These are phyloP conservation scores for Hysterium pulicare DNA, from an alignment of 2,329 filamentous ascomycete species.

Conservation along the genomic window DNA sequence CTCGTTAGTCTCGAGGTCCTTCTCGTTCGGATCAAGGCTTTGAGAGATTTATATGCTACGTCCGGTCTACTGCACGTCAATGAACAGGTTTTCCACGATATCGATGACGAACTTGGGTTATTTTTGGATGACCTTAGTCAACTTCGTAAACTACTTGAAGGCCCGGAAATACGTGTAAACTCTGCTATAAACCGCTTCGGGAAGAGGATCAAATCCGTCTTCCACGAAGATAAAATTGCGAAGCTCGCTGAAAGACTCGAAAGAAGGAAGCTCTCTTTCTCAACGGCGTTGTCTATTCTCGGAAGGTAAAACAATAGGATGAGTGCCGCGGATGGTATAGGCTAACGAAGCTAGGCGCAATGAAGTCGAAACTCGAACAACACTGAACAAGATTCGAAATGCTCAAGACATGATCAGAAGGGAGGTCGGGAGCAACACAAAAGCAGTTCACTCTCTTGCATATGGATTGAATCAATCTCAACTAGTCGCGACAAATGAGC, in stretches of 20 bases:
- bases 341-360: neutral
- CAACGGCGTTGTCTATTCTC: neutral
- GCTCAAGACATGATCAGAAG: neutral
- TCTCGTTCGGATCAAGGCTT: neutral
- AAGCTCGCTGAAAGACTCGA: neutral
- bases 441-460: neutral
- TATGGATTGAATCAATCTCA: neutral
- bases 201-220: neutral
- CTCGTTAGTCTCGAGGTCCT: neutral
- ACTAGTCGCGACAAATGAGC: neutral
- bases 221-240: neutral
- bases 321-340: neutral
- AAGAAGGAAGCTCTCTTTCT: neutral
- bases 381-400: neutral
- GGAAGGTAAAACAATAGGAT: neutral
- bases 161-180: neutral
- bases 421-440: neutral
- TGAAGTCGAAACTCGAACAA: neutral
- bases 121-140: neutral
- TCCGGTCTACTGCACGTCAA: neutral
- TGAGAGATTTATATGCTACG: neutral
- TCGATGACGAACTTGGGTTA: neutral
- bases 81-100: neutral
- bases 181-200: neutral
- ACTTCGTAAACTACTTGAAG: neutral